These are phyloP conservation scores for Pholiota microspora DNA, from an alignment of 768 basidiomycete genomes.

Conservation along the genomic window DNA sequence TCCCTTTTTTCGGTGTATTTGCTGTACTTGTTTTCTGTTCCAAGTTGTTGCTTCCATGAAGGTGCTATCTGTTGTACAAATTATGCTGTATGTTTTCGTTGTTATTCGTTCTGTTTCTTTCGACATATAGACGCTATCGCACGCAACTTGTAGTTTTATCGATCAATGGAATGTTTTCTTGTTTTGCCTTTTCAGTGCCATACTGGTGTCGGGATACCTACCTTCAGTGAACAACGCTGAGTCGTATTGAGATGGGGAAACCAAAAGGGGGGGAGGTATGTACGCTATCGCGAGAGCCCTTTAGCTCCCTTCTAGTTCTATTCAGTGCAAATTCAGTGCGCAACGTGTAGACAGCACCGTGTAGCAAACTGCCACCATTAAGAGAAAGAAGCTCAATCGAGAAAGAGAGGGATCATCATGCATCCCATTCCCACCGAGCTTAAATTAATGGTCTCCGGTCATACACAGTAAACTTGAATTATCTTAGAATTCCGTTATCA, in stretches of 20 bases:
- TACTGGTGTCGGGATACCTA: neutral
- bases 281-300: neutral
- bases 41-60: neutral
- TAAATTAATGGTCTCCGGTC: neutral
- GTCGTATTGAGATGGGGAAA: neutral
- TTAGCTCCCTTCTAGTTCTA: slow-evolving; percentile 3
- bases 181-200: neutral
- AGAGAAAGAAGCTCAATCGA: slow-evolving; percentile 12
- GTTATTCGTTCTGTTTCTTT: neutral
- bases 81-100: slow-evolving; percentile 5
- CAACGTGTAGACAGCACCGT: slow-evolving; percentile 13
- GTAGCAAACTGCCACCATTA: slow-evolving; percentile 2
- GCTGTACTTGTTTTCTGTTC: slow-evolving; percentile 6
- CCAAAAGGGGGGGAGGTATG: neutral
- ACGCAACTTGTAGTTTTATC: neutral
- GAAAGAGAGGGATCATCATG: slow-evolving; percentile 6
- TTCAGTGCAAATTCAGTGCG: slow-evolving; percentile 7
- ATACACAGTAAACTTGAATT: too few relatives aligned
- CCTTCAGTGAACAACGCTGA: neutral
- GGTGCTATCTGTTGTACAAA: slow-evolving; percentile 3
- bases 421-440: slow-evolving; percentile 1
- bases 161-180: slow-evolving; percentile 3
- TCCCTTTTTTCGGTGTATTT: neutral
- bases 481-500: neutral
- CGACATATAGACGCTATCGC: slow-evolving; percentile 11